phyloP scores from a whole-genome alignment of 2,329 filamentous ascomycete genomes.

The Apiospora rasikravindrae region DNA sequence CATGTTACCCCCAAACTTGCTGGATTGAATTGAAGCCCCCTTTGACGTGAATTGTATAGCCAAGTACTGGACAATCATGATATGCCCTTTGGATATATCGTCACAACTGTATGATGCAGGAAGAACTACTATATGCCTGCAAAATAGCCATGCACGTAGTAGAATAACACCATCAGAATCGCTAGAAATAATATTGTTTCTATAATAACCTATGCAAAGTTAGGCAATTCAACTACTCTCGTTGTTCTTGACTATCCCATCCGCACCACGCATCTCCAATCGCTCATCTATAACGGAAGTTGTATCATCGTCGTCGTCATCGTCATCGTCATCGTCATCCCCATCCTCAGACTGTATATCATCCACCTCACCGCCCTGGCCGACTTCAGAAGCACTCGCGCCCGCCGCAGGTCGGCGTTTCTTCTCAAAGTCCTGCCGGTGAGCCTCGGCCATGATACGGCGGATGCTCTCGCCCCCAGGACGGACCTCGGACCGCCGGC shows the following conservation, averaged over 20 bases:
- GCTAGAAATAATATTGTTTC: not conserved
- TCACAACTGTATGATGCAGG: too few species aligned
- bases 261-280: constrained; percentile 30
- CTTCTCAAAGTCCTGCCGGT: constrained; percentile 91
- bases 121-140: too few species aligned
- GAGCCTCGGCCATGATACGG: constrained; percentile 79
- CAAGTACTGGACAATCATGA: too few species aligned
- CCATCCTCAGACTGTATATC: constrained; percentile 33
- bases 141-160: too few species aligned
- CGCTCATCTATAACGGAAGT: constrained; percentile 34
- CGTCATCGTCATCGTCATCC: constrained; percentile 37
- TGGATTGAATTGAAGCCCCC: too few species aligned
- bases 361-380: constrained; percentile 32
- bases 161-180: not conserved
- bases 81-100: too few species aligned
- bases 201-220: not conserved
- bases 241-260: constrained; percentile 24
- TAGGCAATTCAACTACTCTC: not conserved
- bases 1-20: too few species aligned
- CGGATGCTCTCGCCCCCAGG: constrained; percentile 48
- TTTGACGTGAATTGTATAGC: too few species aligned
- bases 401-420: constrained; percentile 54
- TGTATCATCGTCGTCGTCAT: constrained; percentile 40
- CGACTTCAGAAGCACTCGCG: constrained; percentile 42
- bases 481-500: constrained; percentile 27